Conservation (phyloP, 768 basidiomycete genomes). For the Lentinula guzmanii region DNA sequence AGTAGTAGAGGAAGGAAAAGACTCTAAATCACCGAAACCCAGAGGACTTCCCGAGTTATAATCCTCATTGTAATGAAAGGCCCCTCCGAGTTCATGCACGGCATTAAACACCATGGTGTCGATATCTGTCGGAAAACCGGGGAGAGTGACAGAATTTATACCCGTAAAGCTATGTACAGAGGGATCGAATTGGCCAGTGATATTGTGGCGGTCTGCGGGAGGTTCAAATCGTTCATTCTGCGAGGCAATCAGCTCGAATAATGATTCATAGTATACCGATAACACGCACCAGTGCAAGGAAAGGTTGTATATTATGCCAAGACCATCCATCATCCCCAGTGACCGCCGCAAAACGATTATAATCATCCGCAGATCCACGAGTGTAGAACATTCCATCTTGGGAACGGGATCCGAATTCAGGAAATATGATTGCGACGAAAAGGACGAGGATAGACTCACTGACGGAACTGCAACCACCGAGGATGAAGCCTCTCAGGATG, state of each 20-base stretch:
- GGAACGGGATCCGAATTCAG: background rate
- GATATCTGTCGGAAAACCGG: slow-evolving; percentile 23
- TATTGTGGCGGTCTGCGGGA: slow-evolving; percentile 32
- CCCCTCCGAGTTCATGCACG: slow-evolving; percentile 18
- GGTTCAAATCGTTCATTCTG: slow-evolving; percentile 31
- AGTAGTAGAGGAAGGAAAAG: no score
- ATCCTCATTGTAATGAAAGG: slow-evolving; percentile 30
- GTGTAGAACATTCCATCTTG: slow-evolving; percentile 26
- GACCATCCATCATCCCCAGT: slow-evolving; percentile 30
- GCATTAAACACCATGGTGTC: slow-evolving; percentile 25
- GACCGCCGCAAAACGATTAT: slow-evolving; percentile 21
- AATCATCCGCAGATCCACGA: slow-evolving; percentile 25
- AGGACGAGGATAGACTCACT: slow-evolving; percentile 14
- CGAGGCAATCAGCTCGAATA: background rate
- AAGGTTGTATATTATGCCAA: slow-evolving; percentile 25
- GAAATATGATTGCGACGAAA: background rate
- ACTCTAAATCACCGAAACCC: slow-evolving; percentile 22
- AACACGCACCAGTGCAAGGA: slow-evolving; percentile 21
- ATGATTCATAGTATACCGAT: background rate
- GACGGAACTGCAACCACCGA: slow-evolving; percentile 24
- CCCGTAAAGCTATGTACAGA: slow-evolving; percentile 29
- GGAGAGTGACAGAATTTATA: slow-evolving; percentile 23
- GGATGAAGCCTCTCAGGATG: slow-evolving; percentile 20
- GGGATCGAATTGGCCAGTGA: slow-evolving; percentile 29
- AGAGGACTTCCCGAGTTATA: slow-evolving; percentile 27